phyloP scores from a whole-genome alignment of 768 basidiomycete species.

The Symmetrospora coprosmae region DNA sequence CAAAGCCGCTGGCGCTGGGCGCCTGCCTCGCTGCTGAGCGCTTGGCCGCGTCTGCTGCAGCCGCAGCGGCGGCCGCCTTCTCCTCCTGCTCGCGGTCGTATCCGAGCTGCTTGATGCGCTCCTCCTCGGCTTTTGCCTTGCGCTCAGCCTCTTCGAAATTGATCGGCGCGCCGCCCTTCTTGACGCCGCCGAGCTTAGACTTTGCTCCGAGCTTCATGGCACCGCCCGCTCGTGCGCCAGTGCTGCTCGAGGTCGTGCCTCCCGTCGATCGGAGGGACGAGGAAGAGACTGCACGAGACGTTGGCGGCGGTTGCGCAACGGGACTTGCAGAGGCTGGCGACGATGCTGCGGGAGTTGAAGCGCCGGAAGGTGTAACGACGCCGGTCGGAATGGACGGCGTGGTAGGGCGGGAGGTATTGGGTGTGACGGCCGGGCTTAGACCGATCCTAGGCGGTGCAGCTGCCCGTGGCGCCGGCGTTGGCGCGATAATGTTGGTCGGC shows the following conservation, averaged over 20 bases:
- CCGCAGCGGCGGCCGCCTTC: constrained; percentile 58
- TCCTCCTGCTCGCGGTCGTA: constrained; percentile 77
- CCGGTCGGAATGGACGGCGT: constrained; percentile 34
- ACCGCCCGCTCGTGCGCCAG: constrained; percentile 30
- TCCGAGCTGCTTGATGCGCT: constrained; percentile 76
- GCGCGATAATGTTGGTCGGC: constrained; percentile 42
- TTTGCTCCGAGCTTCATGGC: constrained; percentile 31
- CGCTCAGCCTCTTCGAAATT: constrained; percentile 91
- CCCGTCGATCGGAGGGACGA: constrained; percentile 37
- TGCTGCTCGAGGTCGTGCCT: constrained; percentile 24
- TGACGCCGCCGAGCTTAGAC: constrained; percentile 61
- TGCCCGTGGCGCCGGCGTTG: constrained; percentile 35
- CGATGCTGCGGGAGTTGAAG: constrained; percentile 8
- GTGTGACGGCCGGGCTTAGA: constrained; percentile 41
- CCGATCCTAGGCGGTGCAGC: constrained; percentile 35
- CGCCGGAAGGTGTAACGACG: constrained; percentile 18
- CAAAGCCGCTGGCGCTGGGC: constrained; percentile 30
- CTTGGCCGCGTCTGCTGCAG: constrained; percentile 40
- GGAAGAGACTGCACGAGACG: constrained; percentile 39
- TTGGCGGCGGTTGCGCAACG: constrained; percentile 30
- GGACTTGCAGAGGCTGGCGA: constrained; percentile 3
- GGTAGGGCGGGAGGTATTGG: constrained; percentile 47
- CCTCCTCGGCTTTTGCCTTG: constrained; percentile 79
- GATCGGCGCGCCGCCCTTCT: constrained; percentile 63
- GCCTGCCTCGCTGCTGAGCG: constrained; percentile 30